Evolutionary conservation across 257 asterid genomes (phyloP), one percentile per base, ranked within the genome.

Genomic region (Lycium barbarum): DNA sequence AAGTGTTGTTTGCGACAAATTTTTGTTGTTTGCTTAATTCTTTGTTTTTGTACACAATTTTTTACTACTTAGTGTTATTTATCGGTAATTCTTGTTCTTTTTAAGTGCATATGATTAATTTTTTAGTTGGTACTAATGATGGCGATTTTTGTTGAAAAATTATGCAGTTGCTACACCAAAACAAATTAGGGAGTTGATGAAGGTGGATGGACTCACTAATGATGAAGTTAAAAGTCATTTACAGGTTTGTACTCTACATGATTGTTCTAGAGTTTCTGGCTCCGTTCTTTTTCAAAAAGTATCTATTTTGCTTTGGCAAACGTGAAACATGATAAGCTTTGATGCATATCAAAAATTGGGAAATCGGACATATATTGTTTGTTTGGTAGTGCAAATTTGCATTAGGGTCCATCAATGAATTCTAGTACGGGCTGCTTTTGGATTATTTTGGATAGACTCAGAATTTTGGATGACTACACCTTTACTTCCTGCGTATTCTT

Each of bases 191-290:
- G 96, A 91, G 79, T 71, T 93, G 79, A 93, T 93, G 96, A 89
- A 91, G 89, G 93, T 93, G 66, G 94, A 93, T 91, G 96, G 96
- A 40, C 93, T 93, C 51, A 91, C 96, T 53, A 93, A 93, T 84
- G 96, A 93, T 68, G 96, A 93, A 83, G 96, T 93, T 79, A 92
- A 92, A 81, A 92, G 96, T 84, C 96, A 92, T 89, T 89, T 92
- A 62, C 96, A 92, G 96, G 96, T 92, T 80, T 43, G 88, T 89
- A 40, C 45, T 40, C 8, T 36, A 35, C 59, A 35, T 72, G 63
- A 18, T 38, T 9, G 17, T 59, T 85, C 63, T 10, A 18, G 57
- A 72, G 7, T 43, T 71, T 43, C 40, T 45, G 9, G 36, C 9
- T 43, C 36, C 65, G n/a, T 55, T 15, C 33, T 20, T 14, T 84